Conservation (phyloP, 768 basidiomycete genomes). For the Leucogyrophana mollusca region DNA sequence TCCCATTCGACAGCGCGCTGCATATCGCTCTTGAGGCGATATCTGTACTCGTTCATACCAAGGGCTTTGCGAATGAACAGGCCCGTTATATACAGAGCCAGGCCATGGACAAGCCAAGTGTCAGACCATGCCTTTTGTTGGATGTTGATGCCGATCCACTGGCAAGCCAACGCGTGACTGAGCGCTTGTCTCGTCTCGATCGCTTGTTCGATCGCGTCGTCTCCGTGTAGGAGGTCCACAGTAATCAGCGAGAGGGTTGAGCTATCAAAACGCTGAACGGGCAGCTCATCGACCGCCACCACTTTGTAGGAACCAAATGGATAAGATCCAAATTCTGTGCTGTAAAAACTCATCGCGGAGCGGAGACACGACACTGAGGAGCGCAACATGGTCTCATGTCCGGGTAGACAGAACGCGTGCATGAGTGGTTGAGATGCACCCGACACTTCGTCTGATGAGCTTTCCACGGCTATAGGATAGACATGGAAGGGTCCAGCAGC, state of each 20-base stretch:
- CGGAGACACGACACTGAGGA: constrained; percentile 77
- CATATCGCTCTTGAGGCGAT: constrained; percentile 94
- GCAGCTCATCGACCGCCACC: constrained; percentile 90
- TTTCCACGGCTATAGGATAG: constrained; percentile 64
- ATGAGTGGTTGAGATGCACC: constrained; percentile 71
- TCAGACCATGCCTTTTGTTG: constrained; percentile 92
- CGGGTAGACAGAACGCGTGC: constrained; percentile 91
- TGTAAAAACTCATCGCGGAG: constrained; percentile 89
- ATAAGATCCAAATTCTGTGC: constrained; percentile 91
- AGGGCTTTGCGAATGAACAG: constrained; percentile 84
- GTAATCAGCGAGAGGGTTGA: constrained; percentile 81
- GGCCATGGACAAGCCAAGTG: constrained; percentile 94
- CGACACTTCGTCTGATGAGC: constrained; percentile 56
- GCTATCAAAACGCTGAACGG: constrained; percentile 77
- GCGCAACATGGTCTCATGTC: constrained; percentile 69
- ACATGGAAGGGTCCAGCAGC: constrained; percentile 94
- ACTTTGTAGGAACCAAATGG: constrained; percentile 94
- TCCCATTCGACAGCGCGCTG: constrained; percentile 87
- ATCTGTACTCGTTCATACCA: constrained; percentile 97
- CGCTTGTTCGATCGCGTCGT: constrained; percentile 90
- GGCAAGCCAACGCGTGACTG: constrained; percentile 86
- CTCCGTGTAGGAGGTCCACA: constrained; percentile 80
- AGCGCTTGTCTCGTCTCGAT: constrained; percentile 86
- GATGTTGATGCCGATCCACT: constrained; percentile 97
- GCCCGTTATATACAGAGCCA: constrained; percentile 87